Conservation (phyloP, 2,329 filamentous ascomycete species). For the Hymenoscyphus infarciens region DNA sequence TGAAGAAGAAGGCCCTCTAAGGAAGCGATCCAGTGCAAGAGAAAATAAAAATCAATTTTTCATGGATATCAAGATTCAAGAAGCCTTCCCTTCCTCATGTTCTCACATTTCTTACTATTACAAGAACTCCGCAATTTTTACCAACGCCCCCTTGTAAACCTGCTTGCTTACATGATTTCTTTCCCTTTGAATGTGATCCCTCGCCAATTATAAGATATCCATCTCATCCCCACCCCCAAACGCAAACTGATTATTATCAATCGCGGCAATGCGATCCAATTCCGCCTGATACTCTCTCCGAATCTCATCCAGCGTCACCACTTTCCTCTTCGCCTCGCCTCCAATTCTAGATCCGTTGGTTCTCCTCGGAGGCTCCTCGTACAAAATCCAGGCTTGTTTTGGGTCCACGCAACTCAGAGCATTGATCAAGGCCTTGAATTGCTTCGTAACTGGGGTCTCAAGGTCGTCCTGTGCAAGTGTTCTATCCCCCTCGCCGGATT, state of each 20-base stretch:
- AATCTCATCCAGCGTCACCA: constrained; percentile 82
- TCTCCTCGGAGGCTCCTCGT: constrained; percentile 42
- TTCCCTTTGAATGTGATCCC: background rate
- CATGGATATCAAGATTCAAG: constrained; percentile 10
- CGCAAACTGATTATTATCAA: constrained; percentile 86
- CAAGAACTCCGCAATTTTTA: background rate
- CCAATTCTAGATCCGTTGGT: constrained; percentile 13
- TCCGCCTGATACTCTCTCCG: constrained; percentile 87
- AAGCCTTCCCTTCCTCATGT: background rate
- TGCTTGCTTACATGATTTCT: background rate
- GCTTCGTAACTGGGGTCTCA: constrained; percentile 64
- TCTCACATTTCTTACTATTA: background rate
- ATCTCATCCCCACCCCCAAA: constrained; percentile 51
- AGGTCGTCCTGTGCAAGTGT: constrained; percentile 49
- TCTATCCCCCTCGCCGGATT: constrained; percentile 56
- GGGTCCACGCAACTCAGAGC: constrained; percentile 80
- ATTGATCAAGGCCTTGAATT: constrained; percentile 91
- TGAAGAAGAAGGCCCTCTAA: background rate
- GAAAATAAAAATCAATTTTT: constrained; percentile 9
- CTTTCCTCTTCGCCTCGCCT: constrained; percentile 55
- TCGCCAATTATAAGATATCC: constrained; percentile 36
- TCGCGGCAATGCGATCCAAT: constrained; percentile 80
- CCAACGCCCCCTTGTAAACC: background rate
- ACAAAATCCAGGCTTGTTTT: constrained; percentile 76
- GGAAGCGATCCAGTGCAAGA: constrained; percentile 9